Evolutionary conservation across 1,284 basidiomycete species (phyloP).

Genomic region (Exsudoporus floridanus): DNA sequence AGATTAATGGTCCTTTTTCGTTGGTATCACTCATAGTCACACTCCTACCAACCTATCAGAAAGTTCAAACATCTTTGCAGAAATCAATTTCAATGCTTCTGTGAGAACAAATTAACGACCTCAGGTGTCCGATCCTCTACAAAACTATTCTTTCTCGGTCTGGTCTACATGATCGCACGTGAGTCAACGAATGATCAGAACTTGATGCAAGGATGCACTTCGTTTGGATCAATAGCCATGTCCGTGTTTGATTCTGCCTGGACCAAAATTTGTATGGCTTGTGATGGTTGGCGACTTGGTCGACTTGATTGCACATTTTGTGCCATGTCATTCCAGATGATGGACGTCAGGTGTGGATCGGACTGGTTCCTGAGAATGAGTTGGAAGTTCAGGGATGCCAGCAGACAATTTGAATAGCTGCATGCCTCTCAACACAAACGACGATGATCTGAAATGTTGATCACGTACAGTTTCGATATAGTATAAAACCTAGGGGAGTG

Average conservation of each 20-base stretch:
- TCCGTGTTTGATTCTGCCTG: not conserved
- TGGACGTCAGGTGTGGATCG: not conserved
- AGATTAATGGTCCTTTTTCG: not conserved
- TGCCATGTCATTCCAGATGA: slow-evolving; percentile 8
- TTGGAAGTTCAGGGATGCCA: slow-evolving; percentile 24
- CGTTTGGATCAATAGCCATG: not conserved
- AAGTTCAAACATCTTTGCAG: not conserved
- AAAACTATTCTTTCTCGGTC: not conserved
- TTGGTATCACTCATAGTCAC: not conserved
- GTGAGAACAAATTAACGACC: not conserved
- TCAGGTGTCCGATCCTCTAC: not conserved
- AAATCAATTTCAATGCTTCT: not conserved
- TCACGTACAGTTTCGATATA: too few relatives aligned
- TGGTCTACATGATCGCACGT: not conserved
- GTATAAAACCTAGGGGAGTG: too few relatives aligned
- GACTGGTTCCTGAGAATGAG: slow-evolving; percentile 14
- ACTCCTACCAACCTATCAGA: not conserved
- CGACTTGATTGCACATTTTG: not conserved
- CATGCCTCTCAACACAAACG: too few relatives aligned
- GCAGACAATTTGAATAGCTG: slow-evolving; percentile 14
- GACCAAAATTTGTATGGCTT: not conserved
- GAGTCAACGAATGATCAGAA: not conserved
- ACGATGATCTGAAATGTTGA: too few relatives aligned
- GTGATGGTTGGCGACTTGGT: not conserved
- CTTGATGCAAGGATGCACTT: not conserved